These are phyloP conservation scores for Nectriaceae sp. DNA, from an alignment of 2,329 filamentous ascomycete species.

Conservation along the genomic window DNA sequence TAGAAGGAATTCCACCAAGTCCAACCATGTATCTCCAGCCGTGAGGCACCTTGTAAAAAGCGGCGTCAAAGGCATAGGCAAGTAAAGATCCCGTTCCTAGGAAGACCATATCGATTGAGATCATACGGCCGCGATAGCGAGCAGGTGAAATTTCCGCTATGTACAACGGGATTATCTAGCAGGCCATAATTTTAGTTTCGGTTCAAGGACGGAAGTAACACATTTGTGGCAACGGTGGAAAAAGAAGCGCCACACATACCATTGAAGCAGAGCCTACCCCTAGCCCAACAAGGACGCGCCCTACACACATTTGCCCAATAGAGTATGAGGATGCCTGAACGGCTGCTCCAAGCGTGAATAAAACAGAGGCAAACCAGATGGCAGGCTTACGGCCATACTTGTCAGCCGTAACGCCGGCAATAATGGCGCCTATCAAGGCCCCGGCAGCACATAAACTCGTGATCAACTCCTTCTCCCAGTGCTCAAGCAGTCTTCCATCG, in stretches of 20 bases:
- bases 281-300: conserved; percentile 33
- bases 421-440: conserved; percentile 22
- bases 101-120: conserved; percentile 25
- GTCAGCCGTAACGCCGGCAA: conserved; percentile 23
- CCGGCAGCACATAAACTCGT: conserved; percentile 22
- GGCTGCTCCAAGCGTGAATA: conserved; percentile 23
- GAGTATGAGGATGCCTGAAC: conserved; percentile 20
- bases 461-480: conserved; percentile 21
- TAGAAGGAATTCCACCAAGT: conserved; percentile 19
- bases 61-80: conserved; percentile 31
- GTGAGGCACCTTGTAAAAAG: conserved; percentile 33
- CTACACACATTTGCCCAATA: conserved; percentile 22
- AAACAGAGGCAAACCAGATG: conserved; percentile 18
- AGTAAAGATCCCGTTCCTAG: conserved; percentile 20
- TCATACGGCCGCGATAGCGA: conserved; percentile 25
- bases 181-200: neutral
- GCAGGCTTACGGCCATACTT: conserved; percentile 21
- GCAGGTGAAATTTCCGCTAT: conserved; percentile 26
- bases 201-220: too few relatives aligned
- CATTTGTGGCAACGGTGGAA: too few relatives aligned
- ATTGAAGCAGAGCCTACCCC: conserved; percentile 45
- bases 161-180: conserved; percentile 26
- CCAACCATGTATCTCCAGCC: conserved; percentile 25
- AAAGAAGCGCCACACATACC: conserved; percentile 22
- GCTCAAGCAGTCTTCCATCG: conserved; percentile 8